Evolutionary conservation across 1,284 basidiomycete genomes (phyloP), one percentile per base, ranked within the genome.

Genomic region (Bjerkandera adusta): DNA sequence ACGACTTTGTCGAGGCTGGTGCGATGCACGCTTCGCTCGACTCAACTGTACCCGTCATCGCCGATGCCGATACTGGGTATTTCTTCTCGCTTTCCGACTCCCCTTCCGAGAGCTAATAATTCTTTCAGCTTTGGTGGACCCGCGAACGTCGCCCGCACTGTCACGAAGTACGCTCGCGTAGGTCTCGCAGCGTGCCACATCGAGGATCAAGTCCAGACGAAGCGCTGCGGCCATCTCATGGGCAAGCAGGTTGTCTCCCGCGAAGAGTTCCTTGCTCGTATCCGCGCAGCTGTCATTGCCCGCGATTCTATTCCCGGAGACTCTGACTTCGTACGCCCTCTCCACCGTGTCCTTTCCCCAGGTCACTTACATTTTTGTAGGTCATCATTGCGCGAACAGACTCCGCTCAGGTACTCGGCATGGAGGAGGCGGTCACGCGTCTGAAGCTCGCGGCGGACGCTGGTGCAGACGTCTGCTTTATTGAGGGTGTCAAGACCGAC

Each of bases 331-430:
- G 79, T 76, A 43, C 53, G 69, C 57, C 11, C 4, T 18, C n/a
- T n/a, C n/a, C n/a, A n/a, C n/a, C n/a, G n/a, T n/a, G n/a, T n/a
- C n/a, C n/a, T n/a, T n/a, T n/a, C n/a, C n/a, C n/a, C n/a, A n/a
- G n/a, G n/a, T n/a, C n/a, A n/a, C n/a, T n/a, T n/a, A n/a, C n/a
- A n/a, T n/a, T n/a, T 26, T 13, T 16, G 3, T 36, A 83, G 80
- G 75, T 91, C 10, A 81, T 92, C 59, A 92, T 92, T 56, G 89
- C 85, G 3, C 80, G 89, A 27, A 92, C 89, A 0, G 89, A 92
- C 63, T 86, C 87, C 1, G 85, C 88, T 1, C 88, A 89, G 57
- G 84, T 84, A 3, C 70, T 84, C 18, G 87, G 85, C 22, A 85
- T 89, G 79, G 85, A 90, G n/a, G 88, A 89, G 65, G 89, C 88